Percentiles rank a stretch among this genome's conserved stretches.
phyloP scores from a whole-genome alignment of 768 basidiomycete species.

The Phallus indusiatus region DNA sequence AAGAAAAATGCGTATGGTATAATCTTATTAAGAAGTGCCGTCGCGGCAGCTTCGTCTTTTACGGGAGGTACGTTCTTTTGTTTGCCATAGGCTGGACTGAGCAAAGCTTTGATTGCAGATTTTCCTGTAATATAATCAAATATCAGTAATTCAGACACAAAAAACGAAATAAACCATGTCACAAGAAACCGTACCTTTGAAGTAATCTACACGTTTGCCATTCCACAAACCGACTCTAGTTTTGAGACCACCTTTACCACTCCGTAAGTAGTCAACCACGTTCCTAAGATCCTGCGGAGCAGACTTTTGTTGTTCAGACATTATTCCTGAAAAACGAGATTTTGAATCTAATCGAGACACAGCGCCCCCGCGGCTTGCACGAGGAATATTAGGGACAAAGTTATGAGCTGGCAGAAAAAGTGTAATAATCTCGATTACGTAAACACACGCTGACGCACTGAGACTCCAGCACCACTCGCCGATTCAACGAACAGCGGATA shows the following conservation, averaged over 20 bases:
- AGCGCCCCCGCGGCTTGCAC: neutral
- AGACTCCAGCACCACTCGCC: neutral
- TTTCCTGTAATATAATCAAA: slow-evolving; percentile 54
- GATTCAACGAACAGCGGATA: neutral
- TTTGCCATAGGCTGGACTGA: slow-evolving; percentile 88
- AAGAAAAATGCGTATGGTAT: slow-evolving; percentile 89
- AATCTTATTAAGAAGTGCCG: slow-evolving; percentile 51
- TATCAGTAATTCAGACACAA: neutral
- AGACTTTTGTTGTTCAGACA: slow-evolving; percentile 62
- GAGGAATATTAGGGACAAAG: neutral
- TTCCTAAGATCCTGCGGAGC: slow-evolving; percentile 74
- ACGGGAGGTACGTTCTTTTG: slow-evolving; percentile 70
- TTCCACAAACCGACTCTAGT: slow-evolving; percentile 82
- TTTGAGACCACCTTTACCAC: slow-evolving; percentile 81
- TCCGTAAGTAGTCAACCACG: slow-evolving; percentile 80
- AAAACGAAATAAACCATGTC: neutral
- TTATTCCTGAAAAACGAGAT: slow-evolving; percentile 7
- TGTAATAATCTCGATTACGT: neutral
- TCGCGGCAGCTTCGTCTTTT: slow-evolving; percentile 67
- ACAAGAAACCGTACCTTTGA: slow-evolving; percentile 64
- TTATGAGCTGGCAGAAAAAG: neutral
- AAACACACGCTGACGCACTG: neutral
- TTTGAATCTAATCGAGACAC: neutral
- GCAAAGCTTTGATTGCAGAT: slow-evolving; percentile 84
- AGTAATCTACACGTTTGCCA: slow-evolving; percentile 94